Conservation (phyloP, 140 eudicot species). For the Bidens hawaiensis region DNA sequence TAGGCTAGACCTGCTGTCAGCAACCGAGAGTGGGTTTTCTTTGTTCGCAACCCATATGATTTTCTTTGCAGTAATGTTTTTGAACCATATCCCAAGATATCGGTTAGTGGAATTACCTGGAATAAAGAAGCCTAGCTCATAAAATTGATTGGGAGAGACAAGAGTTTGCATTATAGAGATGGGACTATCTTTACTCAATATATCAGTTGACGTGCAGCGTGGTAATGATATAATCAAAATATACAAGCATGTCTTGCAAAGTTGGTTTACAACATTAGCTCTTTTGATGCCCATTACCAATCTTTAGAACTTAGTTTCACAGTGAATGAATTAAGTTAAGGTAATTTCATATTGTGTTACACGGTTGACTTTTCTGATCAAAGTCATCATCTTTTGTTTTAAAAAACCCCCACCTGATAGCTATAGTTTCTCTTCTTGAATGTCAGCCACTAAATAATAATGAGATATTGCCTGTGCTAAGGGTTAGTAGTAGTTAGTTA, state of each 20-base stretch:
- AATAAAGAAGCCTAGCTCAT: too few species aligned
- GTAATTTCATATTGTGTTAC: conserved; percentile 1
- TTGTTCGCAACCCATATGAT: conserved; percentile 33
- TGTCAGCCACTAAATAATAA: background rate
- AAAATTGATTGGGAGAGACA: conserved; percentile 27
- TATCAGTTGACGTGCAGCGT: background rate
- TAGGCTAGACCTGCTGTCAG: conserved; percentile 8
- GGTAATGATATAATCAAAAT: conserved; percentile 10
- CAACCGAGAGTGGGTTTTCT: conserved; percentile 26
- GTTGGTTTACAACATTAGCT: conserved; percentile 11
- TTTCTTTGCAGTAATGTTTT: background rate
- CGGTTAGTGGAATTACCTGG: too few species aligned
- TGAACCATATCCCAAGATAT: too few species aligned
- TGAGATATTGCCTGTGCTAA: too few species aligned
- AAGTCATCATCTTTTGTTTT: too few species aligned
- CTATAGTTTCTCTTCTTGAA: background rate
- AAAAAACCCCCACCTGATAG: too few species aligned
- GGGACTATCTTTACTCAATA: conserved; percentile 16
- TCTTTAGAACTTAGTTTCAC: background rate
- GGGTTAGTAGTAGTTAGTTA: too few species aligned
- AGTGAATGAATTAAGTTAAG: background rate
- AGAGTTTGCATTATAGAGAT: conserved; percentile 21
- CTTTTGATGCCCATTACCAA: background rate
- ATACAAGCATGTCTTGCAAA: conserved; percentile 5
- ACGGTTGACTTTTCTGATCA: conserved; percentile 8